Evolutionary conservation across 495 filamentous ascomycete genomes (phyloP).

Genomic region (Stereocaulon alpinum): DNA sequence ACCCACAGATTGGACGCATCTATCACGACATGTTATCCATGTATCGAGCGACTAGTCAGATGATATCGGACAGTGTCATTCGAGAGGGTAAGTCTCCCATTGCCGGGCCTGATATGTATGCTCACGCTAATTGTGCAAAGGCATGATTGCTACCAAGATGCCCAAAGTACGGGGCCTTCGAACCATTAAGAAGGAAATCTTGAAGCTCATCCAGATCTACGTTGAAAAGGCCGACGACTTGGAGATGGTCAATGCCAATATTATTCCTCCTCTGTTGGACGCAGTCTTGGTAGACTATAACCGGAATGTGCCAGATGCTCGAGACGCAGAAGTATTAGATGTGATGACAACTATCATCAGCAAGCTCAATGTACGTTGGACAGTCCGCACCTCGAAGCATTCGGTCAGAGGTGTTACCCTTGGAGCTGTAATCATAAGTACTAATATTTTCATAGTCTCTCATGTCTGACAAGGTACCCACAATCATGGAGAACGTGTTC

Average conservation of each 20-base stretch:
- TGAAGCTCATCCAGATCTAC: slow-evolving; percentile 96
- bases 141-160: slow-evolving; percentile 91
- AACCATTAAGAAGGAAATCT: slow-evolving; percentile 98
- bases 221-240: slow-evolving; percentile 95
- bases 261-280: slow-evolving; percentile 94
- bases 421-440: background rate
- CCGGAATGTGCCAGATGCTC: slow-evolving; percentile 88
- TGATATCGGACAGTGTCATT: slow-evolving; percentile 85
- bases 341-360: slow-evolving; percentile 96
- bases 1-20: slow-evolving; percentile 95
- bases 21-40: slow-evolving; percentile 98
- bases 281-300: slow-evolving; percentile 94
- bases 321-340: slow-evolving; percentile 92
- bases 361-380: slow-evolving; percentile 79
- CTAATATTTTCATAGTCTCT: slow-evolving; percentile 48
- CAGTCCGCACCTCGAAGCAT: slow-evolving; percentile 33
- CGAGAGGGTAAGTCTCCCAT: slow-evolving; percentile 58
- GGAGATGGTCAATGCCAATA: slow-evolving; percentile 81
- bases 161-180: slow-evolving; percentile 88
- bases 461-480: slow-evolving; percentile 96
- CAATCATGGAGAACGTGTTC: slow-evolving; percentile 97
- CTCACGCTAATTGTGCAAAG: slow-evolving; percentile 36
- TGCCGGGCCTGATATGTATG: background rate
- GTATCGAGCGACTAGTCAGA: slow-evolving; percentile 90
- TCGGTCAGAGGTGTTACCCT: slow-evolving; percentile 26